These are phyloP conservation scores for Crithidia bombi DNA, from an alignment of 208 protist genomes.

Conservation along the genomic window DNA sequence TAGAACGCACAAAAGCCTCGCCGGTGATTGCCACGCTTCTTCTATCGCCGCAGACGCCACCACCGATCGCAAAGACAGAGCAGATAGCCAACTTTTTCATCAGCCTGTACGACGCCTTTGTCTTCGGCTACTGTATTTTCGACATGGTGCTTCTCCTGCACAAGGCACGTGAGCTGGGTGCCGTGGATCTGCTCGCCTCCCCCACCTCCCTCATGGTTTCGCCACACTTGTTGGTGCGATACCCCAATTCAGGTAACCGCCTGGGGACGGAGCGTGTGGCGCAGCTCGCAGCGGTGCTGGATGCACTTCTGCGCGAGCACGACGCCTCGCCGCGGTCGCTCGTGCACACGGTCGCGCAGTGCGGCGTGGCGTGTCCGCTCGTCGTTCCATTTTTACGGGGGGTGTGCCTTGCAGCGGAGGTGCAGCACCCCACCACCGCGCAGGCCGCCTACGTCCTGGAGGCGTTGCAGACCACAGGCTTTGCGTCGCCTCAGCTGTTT, in stretches of 20 bases:
- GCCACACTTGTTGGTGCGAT: constrained; percentile 28
- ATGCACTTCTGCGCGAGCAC: constrained; percentile 30
- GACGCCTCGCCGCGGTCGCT: constrained; percentile 32
- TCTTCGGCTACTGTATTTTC: constrained; percentile 56
- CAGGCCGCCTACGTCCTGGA: constrained; percentile 50
- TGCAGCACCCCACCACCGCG: constrained; percentile 31
- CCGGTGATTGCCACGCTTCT: constrained; percentile 10
- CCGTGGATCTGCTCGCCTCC: constrained; percentile 13
- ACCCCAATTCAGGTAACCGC: background rate
- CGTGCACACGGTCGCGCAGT: background rate
- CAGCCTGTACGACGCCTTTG: constrained; percentile 29
- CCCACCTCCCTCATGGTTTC: constrained; percentile 31
- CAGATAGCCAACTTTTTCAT: constrained; percentile 34
- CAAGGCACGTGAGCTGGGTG: constrained; percentile 3
- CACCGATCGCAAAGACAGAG: constrained; percentile 31
- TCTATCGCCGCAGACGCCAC: constrained; percentile 11
- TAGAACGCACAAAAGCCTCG: background rate
- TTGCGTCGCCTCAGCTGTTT: constrained; percentile 27
- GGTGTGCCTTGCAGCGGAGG: constrained; percentile 30
- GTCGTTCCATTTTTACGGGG: constrained; percentile 48
- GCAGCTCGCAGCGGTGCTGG: constrained; percentile 22
- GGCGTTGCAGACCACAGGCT: constrained; percentile 35
- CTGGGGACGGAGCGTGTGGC: constrained; percentile 24
- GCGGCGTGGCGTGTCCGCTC: constrained; percentile 1
- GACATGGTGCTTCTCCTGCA: constrained; percentile 41